These are phyloP conservation scores for Erucastrum elatum DNA, from an alignment of 345 rosid genomes.

Conservation along the genomic window DNA sequence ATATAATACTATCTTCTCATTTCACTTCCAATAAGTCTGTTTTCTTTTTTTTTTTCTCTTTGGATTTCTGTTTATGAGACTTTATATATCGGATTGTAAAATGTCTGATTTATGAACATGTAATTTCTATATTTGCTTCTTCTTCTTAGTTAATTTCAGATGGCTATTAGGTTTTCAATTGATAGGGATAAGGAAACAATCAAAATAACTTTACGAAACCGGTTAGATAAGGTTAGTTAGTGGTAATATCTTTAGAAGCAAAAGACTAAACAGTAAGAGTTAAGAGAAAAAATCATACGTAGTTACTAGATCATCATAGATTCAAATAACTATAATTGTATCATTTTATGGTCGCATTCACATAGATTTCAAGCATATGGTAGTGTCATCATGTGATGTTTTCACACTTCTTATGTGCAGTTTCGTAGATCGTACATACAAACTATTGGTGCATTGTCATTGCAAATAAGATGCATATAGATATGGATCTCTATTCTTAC, in stretches of 20 bases:
- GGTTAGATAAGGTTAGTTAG: not conserved
- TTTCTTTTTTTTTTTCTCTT: constrained; percentile 8
- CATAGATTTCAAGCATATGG: not conserved
- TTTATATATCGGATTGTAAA: constrained; percentile 19
- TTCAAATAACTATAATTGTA: not conserved
- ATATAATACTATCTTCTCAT: constrained; percentile 22
- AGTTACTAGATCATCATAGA: not conserved
- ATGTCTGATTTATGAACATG: constrained; percentile 38
- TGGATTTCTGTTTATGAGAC: constrained; percentile 24
- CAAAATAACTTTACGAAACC: not conserved
- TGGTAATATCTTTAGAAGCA: not conserved
- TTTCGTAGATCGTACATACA: not conserved
- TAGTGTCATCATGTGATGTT: not conserved
- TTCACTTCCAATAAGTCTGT: constrained; percentile 18
- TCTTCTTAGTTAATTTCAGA: not conserved
- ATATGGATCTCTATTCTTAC: not conserved
- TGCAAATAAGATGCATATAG: not conserved
- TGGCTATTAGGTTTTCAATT: not conserved
- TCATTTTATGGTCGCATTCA: not conserved
- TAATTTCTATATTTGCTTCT: constrained; percentile 18
- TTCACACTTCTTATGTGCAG: not conserved
- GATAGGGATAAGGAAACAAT: not conserved
- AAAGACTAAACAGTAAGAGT: too few relatives aligned
- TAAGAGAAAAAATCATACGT: not conserved
- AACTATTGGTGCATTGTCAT: not conserved